Conservation (phyloP, 169 alveolate species). For the Prorocentrum cordatum region DNA sequence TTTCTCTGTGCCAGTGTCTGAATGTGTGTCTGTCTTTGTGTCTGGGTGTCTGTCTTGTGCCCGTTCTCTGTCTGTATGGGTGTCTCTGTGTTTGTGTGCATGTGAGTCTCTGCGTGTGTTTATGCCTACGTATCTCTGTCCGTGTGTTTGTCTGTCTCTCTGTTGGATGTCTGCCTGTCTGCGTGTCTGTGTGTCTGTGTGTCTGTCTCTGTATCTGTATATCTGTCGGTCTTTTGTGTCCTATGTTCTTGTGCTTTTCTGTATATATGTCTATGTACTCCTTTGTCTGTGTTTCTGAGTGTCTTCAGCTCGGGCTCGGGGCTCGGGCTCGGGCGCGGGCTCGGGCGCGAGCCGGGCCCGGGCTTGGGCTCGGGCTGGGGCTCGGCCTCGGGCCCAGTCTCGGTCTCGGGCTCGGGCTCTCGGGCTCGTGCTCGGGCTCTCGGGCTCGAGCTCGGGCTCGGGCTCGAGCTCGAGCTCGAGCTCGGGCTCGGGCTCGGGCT, state of each 20-base stretch:
- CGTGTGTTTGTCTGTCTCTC: neutral
- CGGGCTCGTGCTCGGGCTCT: too few relatives aligned
- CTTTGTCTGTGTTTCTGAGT: neutral
- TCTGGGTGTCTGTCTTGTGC: neutral
- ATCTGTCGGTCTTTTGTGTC: neutral
- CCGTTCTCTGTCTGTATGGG: neutral
- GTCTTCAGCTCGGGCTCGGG: too few relatives aligned
- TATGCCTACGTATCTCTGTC: neutral
- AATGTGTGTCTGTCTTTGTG: neutral
- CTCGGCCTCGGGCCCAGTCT: too few relatives aligned
- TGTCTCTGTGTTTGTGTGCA: neutral
- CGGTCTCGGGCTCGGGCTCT: too few relatives aligned
- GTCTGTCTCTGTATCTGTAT: neutral
- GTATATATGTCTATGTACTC: neutral
- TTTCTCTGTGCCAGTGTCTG: neutral
- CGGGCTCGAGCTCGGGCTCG: too few relatives aligned
- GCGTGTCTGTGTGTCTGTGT: neutral
- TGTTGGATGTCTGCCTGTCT: neutral
- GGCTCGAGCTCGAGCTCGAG: too few relatives aligned
- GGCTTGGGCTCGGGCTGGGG: too few relatives aligned
- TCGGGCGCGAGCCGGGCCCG: too few relatives aligned
- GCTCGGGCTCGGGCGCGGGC: too few relatives aligned
- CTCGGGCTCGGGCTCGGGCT: too few relatives aligned
- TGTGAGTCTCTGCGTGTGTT: neutral
- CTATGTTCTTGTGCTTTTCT: neutral